Percentiles rank a stretch among this genome's conserved stretches.
phyloP scores from a whole-genome alignment of 2,329 filamentous ascomycete species.

The Fusarium piperis region DNA sequence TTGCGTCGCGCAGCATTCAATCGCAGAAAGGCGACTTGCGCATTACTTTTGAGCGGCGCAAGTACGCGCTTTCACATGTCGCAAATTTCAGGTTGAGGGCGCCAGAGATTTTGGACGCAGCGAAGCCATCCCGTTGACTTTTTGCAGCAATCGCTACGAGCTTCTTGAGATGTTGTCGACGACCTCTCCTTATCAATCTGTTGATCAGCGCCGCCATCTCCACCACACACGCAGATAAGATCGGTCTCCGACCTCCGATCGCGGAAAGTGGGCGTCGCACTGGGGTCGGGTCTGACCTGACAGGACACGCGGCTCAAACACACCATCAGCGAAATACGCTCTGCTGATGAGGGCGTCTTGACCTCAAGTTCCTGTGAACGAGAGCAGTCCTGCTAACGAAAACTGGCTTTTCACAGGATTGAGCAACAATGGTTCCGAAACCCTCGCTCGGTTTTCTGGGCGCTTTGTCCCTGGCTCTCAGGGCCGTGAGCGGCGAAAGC shows the following conservation, averaged over 20 bases:
- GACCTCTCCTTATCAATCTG: slow-evolving; percentile 33
- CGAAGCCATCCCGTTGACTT: background rate
- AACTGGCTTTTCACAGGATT: background rate
- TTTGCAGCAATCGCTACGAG: background rate
- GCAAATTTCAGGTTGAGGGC: background rate
- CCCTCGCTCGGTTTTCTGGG: slow-evolving; percentile 10
- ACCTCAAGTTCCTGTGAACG: background rate
- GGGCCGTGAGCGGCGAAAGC: slow-evolving; percentile 1
- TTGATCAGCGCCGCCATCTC: background rate
- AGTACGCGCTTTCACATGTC: background rate
- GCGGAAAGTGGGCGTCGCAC: slow-evolving; percentile 19
- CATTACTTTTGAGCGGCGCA: background rate
- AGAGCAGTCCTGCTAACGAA: background rate
- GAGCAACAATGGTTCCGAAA: slow-evolving; percentile 25
- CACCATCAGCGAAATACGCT: background rate
- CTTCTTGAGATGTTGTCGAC: background rate
- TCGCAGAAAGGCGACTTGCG: background rate
- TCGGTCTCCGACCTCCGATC: slow-evolving; percentile 17
- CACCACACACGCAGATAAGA: slow-evolving; percentile 23
- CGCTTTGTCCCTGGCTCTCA: slow-evolving; percentile 19
- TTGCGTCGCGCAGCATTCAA: background rate
- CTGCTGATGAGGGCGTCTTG: slow-evolving; percentile 4
- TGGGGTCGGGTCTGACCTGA: slow-evolving; percentile 11
- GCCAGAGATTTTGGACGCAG: background rate
- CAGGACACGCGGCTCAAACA: slow-evolving; percentile 34